A percentile compares a stretch with the other conserved stretches of the same genome.
Conservation (phyloP, 352 stramenopile species). For the Plasmopara viticola region DNA sequence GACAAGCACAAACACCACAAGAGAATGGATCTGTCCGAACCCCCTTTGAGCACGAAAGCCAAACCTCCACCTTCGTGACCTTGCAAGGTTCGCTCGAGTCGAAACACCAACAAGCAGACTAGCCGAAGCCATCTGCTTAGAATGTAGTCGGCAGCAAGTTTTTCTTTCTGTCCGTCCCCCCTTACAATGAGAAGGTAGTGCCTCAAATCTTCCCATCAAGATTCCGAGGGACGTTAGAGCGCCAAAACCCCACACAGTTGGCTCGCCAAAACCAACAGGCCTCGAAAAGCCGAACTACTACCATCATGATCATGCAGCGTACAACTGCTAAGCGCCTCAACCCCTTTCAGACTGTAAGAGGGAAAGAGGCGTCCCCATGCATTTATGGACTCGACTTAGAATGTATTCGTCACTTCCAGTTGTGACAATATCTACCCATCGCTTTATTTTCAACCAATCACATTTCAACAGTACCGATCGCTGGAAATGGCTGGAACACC, state of each 20-base stretch:
- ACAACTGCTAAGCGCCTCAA: too few species aligned
- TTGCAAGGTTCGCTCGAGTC: constrained; percentile 26
- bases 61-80: constrained; percentile 56
- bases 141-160: not conserved
- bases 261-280: constrained; percentile 25
- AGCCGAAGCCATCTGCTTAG: constrained; percentile 6
- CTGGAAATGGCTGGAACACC: constrained; percentile 16
- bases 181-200: constrained; percentile 83
- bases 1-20: constrained; percentile 7
- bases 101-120: constrained; percentile 7
- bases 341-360: too few species aligned
- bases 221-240: constrained; percentile 54
- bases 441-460: constrained; percentile 28
- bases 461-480: not conserved
- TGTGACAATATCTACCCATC: too few species aligned
- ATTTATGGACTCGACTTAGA: too few species aligned
- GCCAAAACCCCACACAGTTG: constrained; percentile 27
- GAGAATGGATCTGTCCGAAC: constrained; percentile 39
- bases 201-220: constrained; percentile 72
- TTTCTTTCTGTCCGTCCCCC: constrained; percentile 45
- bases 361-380: too few species aligned
- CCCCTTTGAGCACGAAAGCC: constrained; percentile 61
- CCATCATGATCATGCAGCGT: not conserved
- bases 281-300: not conserved
- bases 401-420: too few species aligned